Conservation (phyloP, 371 early-diverging fungal genomes). For the Ecytonucleospora hepatopenaei region DNA sequence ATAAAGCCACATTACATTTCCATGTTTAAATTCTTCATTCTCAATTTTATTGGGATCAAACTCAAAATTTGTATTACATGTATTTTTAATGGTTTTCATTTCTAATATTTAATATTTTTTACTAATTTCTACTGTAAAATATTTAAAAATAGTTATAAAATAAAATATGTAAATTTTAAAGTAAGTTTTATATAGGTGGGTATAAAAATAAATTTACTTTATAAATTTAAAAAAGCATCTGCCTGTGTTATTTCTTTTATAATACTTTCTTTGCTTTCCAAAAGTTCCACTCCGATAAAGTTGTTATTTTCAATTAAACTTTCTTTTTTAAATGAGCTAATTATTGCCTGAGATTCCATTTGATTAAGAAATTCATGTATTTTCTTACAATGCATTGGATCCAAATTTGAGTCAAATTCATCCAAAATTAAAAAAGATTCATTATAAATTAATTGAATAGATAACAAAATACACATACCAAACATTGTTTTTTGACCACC, state of each 20-base stretch:
- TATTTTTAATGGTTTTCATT: too few relatives aligned
- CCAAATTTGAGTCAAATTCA: conserved; percentile 98
- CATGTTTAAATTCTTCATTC: conserved; percentile 19
- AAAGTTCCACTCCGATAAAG: too few relatives aligned
- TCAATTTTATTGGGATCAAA: background rate
- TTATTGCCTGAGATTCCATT: conserved; percentile 37
- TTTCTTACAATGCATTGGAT: conserved; percentile 54
- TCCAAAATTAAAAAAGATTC: conserved; percentile 99
- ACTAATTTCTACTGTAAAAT: too few relatives aligned
- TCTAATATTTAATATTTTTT: too few relatives aligned
- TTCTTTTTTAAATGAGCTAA: conserved; percentile 49
- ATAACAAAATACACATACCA: conserved; percentile 87
- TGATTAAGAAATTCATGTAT: conserved; percentile 33
- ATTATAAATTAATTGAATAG: conserved; percentile 91
- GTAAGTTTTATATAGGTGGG: too few relatives aligned
- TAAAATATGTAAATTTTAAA: too few relatives aligned
- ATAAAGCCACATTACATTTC: conserved; percentile 40
- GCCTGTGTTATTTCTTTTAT: background rate
- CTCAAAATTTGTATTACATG: too few relatives aligned
- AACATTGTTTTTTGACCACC: conserved; percentile 97
- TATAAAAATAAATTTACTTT: background rate
- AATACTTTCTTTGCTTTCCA: background rate
- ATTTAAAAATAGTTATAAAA: too few relatives aligned
- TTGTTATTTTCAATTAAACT: too few relatives aligned
- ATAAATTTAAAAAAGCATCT: background rate